phyloP scores from a whole-genome alignment of 2,329 filamentous ascomycete genomes.

The Iodosphaeria phyllophila region DNA sequence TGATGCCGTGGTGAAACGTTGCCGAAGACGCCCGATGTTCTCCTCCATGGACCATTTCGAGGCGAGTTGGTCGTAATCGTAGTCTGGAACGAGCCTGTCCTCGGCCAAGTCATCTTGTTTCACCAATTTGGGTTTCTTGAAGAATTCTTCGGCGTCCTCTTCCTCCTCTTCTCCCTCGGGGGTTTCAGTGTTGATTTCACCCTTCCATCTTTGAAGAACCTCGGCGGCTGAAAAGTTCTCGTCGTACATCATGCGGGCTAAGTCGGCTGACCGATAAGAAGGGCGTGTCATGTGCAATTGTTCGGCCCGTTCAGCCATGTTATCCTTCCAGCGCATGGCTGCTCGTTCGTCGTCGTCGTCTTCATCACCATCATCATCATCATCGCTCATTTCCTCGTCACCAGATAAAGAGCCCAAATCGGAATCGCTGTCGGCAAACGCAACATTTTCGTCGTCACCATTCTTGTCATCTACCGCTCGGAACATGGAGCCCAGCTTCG shows the following conservation, averaged over 20 bases:
- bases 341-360: conserved; percentile 50
- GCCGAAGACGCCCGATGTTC: conserved; percentile 55
- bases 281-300: conserved; percentile 50
- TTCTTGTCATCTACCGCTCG: conserved; percentile 30
- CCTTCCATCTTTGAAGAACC: conserved; percentile 64
- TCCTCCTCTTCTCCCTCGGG: conserved; percentile 40
- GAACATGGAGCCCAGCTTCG: conserved; percentile 42
- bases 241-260: conserved; percentile 82
- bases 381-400: conserved; percentile 30
- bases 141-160: conserved; percentile 42
- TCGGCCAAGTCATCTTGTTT: conserved; percentile 54
- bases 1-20: conserved; percentile 56
- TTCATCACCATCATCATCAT: conserved; percentile 13
- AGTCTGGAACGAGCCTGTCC: conserved; percentile 59
- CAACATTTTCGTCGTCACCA: conserved; percentile 49
- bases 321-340: conserved; percentile 70
- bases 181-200: conserved; percentile 35
- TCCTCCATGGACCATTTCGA: conserved; percentile 71
- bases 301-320: conserved; percentile 58
- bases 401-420: conserved; percentile 76
- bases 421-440: conserved; percentile 92
- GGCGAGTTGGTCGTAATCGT: conserved; percentile 66
- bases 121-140: conserved; percentile 42
- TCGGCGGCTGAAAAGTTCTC: conserved; percentile 55
- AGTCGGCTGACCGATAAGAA: conserved; percentile 61